These are phyloP conservation scores for Bretschneidera sinensis DNA, from an alignment of 345 rosid species.

Conservation along the genomic window DNA sequence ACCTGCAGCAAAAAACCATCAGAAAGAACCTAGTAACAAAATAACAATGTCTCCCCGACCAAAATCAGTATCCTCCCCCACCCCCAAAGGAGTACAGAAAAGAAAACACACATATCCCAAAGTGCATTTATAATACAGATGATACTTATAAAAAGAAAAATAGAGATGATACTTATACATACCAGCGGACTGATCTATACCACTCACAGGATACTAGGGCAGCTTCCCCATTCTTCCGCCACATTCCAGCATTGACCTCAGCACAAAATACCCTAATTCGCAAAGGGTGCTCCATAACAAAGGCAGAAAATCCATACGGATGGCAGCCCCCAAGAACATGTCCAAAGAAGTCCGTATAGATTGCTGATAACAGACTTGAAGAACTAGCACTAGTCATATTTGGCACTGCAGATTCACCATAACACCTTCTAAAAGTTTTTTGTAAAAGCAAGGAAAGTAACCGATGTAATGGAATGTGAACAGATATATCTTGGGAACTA, in stretches of 20 bases:
- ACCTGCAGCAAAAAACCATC: constrained; percentile 57
- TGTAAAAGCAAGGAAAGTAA: constrained; percentile 73
- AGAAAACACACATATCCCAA: background rate
- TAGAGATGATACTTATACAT: constrained; percentile 19
- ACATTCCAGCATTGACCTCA: constrained; percentile 89
- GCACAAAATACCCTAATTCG: constrained; percentile 90
- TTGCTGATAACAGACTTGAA: constrained; percentile 26
- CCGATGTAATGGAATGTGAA: constrained; percentile 80
- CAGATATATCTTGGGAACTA: constrained; percentile 71
- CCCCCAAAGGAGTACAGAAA: background rate
- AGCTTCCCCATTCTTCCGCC: constrained; percentile 90
- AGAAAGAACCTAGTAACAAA: constrained; percentile 10
- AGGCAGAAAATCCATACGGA: constrained; percentile 77
- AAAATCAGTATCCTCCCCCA: background rate
- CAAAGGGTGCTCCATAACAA: constrained; percentile 84
- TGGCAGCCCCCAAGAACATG: constrained; percentile 52
- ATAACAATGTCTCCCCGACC: no score
- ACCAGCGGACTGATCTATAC: constrained; percentile 86
- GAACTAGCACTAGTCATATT: constrained; percentile 21
- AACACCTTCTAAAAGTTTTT: constrained; percentile 58
- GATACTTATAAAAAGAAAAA: no score
- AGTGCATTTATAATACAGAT: no score
- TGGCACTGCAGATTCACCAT: constrained; percentile 46
- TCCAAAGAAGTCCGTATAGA: constrained; percentile 58
- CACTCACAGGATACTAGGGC: constrained; percentile 62